Conservation (phyloP, 805 yeast genomes). For the Wickerhamiella australiensis region DNA sequence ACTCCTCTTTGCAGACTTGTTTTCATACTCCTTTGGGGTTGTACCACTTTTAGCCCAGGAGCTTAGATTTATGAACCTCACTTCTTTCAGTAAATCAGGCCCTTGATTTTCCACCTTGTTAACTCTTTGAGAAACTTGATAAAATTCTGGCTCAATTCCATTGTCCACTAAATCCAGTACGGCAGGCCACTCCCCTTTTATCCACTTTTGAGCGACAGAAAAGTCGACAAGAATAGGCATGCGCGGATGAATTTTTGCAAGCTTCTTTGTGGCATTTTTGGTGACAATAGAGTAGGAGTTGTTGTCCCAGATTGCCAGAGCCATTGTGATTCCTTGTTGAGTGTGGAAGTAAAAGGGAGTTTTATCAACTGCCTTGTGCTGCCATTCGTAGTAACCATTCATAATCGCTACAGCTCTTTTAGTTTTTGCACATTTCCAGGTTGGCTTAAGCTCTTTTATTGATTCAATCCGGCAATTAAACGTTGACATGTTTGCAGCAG, state of each 20-base stretch:
- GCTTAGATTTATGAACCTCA: not conserved
- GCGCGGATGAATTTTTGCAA: conserved; percentile 61
- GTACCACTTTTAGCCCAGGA: not conserved
- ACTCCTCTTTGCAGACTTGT: not conserved
- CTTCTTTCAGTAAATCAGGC: conserved; percentile 27
- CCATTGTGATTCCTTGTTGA: conserved; percentile 35
- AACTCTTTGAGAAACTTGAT: conserved; percentile 48
- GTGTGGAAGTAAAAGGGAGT: conserved; percentile 56
- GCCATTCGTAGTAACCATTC: conserved; percentile 84
- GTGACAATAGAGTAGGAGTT: conserved; percentile 62
- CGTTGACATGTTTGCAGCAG: conserved; percentile 28
- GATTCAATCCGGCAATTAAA: conserved; percentile 71
- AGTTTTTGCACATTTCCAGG: conserved; percentile 46
- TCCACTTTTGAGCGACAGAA: conserved; percentile 36
- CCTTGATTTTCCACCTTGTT: conserved; percentile 48
- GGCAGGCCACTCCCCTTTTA: conserved; percentile 50
- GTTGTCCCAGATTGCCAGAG: conserved; percentile 48
- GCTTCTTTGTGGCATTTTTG: conserved; percentile 47
- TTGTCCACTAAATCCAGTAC: conserved; percentile 34
- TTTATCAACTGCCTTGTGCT: conserved; percentile 32
- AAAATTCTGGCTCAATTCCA: conserved; percentile 37
- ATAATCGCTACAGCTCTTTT: conserved; percentile 66
- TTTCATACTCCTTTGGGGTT: too few relatives aligned
- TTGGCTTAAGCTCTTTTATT: conserved; percentile 34
- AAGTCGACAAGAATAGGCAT: conserved; percentile 67